Evolutionary conservation across 768 basidiomycete genomes (phyloP).

Genomic region (Lactarius tabidus): DNA sequence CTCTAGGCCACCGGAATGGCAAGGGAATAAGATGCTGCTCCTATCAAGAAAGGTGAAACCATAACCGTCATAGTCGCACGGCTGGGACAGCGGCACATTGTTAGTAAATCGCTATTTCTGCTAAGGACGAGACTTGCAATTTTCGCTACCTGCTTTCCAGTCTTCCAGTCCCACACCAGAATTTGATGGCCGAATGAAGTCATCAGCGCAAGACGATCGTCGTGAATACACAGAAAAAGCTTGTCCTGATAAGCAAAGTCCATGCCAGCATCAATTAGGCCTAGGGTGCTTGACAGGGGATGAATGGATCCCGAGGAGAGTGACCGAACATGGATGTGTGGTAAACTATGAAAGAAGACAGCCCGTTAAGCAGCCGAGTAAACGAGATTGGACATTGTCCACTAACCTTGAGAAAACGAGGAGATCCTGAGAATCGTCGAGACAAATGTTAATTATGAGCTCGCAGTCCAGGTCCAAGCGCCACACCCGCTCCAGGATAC

Average conservation of each 20-base stretch:
- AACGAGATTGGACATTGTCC: not conserved
- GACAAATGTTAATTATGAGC: not conserved
- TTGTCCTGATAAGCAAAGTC: not conserved
- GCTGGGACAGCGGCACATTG: not conserved
- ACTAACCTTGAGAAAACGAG: conserved; percentile 1
- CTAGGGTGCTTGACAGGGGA: not conserved
- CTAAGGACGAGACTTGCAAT: not conserved
- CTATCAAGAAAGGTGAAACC: conserved; percentile 2
- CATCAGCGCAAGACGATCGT: not conserved
- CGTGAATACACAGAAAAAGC: not conserved
- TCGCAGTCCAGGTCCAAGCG: not conserved
- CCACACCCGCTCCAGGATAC: conserved; percentile 2
- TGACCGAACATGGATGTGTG: conserved; percentile 4
- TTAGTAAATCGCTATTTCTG: not conserved
- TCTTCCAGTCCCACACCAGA: conserved; percentile 9
- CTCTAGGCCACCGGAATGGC: not conserved
- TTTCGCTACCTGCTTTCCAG: not conserved
- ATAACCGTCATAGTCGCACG: not conserved
- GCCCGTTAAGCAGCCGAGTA: not conserved
- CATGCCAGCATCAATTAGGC: not conserved
- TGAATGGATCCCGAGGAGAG: conserved; percentile 9
- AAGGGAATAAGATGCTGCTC: not conserved
- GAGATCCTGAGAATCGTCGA: conserved; percentile 13
- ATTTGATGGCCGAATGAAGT: not conserved
- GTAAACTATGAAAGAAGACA: not conserved